Conservation (phyloP, 805 yeast genomes). For the Saccharomycopsis oosterbeekiorum region DNA sequence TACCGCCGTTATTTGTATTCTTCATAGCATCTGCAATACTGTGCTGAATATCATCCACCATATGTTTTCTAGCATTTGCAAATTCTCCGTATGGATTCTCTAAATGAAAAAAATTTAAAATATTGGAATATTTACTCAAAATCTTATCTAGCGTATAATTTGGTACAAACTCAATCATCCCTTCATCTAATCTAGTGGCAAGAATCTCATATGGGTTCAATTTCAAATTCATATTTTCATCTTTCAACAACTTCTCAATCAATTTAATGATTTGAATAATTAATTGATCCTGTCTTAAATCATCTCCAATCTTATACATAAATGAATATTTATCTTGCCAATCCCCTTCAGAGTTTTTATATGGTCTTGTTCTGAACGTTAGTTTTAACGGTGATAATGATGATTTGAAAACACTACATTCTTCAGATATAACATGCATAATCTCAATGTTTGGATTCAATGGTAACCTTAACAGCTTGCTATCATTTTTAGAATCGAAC, state of each 20-base stretch:
- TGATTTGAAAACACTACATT: constrained; percentile 82
- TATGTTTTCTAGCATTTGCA: constrained; percentile 25
- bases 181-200: constrained; percentile 86
- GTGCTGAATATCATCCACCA: constrained; percentile 24
- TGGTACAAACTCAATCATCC: constrained; percentile 90
- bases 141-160: constrained; percentile 82
- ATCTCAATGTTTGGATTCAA: constrained; percentile 71
- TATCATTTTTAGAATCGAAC: constrained; percentile 30
- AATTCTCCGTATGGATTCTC: constrained; percentile 39
- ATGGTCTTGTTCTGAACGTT: constrained; percentile 50
- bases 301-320: constrained; percentile 95
- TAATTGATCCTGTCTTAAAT: constrained; percentile 89
- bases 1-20: background rate
- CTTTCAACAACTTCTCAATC: constrained; percentile 80
- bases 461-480: constrained; percentile 57
- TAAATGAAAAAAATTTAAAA: constrained; percentile 56
- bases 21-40: constrained; percentile 22
- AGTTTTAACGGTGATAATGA: constrained; percentile 83
- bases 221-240: constrained; percentile 82
- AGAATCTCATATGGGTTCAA: constrained; percentile 83
- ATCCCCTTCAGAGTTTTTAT: background rate
- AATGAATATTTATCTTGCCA: constrained; percentile 44
- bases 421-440: constrained; percentile 68
- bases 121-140: constrained; percentile 62
- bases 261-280: constrained; percentile 87